Evolutionary conservation across 192 early-diverging fungal species (phyloP), one percentile per base, ranked within the genome.

Genomic region (Rhizophagus clarus): DNA sequence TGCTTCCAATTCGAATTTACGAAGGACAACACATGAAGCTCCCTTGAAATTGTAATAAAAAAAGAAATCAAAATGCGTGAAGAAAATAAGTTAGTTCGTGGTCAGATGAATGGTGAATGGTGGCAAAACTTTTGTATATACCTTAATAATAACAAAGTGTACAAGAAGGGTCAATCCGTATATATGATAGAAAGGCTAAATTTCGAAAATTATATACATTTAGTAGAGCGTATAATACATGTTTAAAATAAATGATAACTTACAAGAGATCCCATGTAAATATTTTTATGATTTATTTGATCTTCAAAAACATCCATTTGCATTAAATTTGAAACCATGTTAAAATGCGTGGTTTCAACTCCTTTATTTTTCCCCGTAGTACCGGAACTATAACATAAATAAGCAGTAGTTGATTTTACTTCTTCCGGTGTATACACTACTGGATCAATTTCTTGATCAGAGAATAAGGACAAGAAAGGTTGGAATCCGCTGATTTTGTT

Each of bases 341-440:
- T 97, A 12, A 82, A 79, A 72, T 97, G 95, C 29, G 92, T 95
- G 3, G 94, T 90, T 69, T 89, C 86, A n/a, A 98, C 96, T 78
- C 95, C 95, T 82, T 98, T 98, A 45, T 94, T 91, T 66, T 80
- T 87, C 26, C 94, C 91, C 1, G 88, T 91, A 15, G 90, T 91
- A 20, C 88, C 90, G 28, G 88, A 90, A 24, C 88, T 90, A 84
- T 93, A 95, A 81, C 91, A 93, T 20, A 94, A 82, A 76, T 90
- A 91, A 20, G 92, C 92, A 15, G 77, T 81, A 3, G 80, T 63
- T 2, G 83, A 79, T 10, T 71, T 70, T 14, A 79, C 51, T 45
- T 86, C 81, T 64, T 86, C 72, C 20, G 31, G 42, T 5, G 68
- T 64, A 31, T 63, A 79, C 61, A 81, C 69, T 29, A 77, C 66